These are phyloP conservation scores for Citrus unshiu DNA, from an alignment of 345 rosid genomes.

Conservation along the genomic window DNA sequence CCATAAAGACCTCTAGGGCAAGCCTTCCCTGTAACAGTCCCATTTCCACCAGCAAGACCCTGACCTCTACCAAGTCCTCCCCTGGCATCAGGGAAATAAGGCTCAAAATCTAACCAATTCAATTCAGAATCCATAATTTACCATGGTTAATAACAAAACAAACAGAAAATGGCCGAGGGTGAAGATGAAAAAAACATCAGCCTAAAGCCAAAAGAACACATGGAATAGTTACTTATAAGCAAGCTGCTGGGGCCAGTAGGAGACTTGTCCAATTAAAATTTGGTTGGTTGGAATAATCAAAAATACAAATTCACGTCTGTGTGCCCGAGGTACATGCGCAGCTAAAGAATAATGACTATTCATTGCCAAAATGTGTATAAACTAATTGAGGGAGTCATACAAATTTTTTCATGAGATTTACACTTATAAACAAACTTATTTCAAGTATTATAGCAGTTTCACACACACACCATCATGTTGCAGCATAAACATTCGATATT, in stretches of 20 bases:
- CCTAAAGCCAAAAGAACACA: neutral
- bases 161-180: neutral
- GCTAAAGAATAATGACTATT: neutral
- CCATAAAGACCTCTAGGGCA: conserved; percentile 92
- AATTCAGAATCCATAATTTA: conserved; percentile 1
- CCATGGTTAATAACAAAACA: neutral
- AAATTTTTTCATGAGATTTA: neutral
- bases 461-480: neutral
- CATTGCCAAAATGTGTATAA: neutral
- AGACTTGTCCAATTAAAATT: neutral
- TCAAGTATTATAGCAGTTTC: neutral
- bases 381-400: no score
- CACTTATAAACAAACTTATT: neutral
- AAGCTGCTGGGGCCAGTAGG: neutral
- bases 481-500: neutral
- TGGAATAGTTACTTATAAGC: neutral
- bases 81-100: conserved; percentile 32
- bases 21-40: conserved; percentile 81
- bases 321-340: neutral
- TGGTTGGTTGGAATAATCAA: neutral
- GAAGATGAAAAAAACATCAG: neutral
- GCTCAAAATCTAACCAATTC: conserved; percentile 15
- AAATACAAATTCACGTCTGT: neutral
- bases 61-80: conserved; percentile 72
- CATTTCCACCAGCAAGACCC: conserved; percentile 66